phyloP scores from a whole-genome alignment of 352 stramenopile species.

The Globisporangium paroecandrum region DNA sequence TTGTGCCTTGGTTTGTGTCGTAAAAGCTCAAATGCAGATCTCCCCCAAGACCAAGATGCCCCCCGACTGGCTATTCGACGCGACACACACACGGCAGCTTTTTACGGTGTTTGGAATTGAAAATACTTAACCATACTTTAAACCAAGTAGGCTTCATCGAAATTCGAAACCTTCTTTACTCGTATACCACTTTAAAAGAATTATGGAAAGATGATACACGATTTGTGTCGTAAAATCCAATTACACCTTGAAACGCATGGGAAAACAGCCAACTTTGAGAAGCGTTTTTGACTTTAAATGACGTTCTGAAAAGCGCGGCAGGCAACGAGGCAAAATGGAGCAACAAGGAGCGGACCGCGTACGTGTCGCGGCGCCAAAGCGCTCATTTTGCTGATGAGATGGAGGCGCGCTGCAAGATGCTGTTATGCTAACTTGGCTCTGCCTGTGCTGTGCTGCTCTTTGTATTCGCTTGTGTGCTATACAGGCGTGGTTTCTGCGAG shows the following conservation, averaged over 20 bases:
- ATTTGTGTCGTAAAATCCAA: not conserved
- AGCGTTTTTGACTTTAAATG: not conserved
- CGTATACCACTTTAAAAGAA: not conserved
- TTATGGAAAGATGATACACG: not conserved
- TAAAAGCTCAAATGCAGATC: not conserved
- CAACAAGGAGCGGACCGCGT: conserved; percentile 10
- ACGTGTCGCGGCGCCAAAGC: not conserved
- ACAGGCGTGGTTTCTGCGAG: conserved; percentile 64
- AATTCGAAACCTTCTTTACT: not conserved
- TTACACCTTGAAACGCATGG: not conserved
- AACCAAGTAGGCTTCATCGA: no score
- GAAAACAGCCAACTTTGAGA: not conserved
- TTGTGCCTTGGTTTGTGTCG: not conserved
- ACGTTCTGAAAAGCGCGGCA: conserved; percentile 1
- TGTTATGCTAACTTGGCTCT: not conserved
- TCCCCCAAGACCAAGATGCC: not conserved
- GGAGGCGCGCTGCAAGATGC: not conserved
- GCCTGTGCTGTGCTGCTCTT: not conserved
- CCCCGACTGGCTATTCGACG: not conserved
- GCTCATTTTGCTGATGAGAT: not conserved
- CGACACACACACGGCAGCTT: not conserved
- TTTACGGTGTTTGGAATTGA: not conserved
- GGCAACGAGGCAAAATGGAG: conserved; percentile 1
- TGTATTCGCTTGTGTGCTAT: not conserved
- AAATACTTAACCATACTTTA: not conserved